Evolutionary conservation across 2,329 filamentous ascomycete species (phyloP), one percentile per base, ranked within the genome.

Genomic region (Sclerotinia spermophila): DNA sequence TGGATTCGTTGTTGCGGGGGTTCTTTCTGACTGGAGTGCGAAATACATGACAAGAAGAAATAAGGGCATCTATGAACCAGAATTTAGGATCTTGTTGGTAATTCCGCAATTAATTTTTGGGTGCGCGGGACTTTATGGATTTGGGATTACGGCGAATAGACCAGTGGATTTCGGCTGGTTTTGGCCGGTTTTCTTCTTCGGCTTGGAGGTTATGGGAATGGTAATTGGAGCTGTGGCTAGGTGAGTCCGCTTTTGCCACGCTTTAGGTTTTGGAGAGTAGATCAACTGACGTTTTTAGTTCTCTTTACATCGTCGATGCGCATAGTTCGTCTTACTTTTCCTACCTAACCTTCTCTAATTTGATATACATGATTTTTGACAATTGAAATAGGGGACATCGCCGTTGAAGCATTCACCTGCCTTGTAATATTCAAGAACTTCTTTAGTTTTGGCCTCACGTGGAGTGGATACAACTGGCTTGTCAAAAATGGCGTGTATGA

Each of bases 371-470:
- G 19, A 44, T 58, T 24, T 13, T 44, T 58, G 5, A 67, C 51
- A 48, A 21, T 13, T 24, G 24, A 48, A 42, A 61, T n/a, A 92
- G 90, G 90, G 11, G 90, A 95, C 73, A 88, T 97, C 70, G 89
- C 92, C 1, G 88, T 97, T 62, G 94, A 97, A 81, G 92, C 90
- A 10, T 97, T 97, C 79, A 97, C 94, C 0, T 92, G 93, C 81
- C 87, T 96, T 79, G 86, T 97, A 74, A 90, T 97, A 68, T 97
- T 97, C 85, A 97, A 97, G 82, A 97, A 97, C 81, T 86, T 97
- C 73, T 97, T 97, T 82, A 92, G 90, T 73, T 97, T 96, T 77
- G 88, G 89, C 10, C 83, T 97, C 70, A 97, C 94, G 0, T 96
- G 90, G 79, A 91, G 88, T 75, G 93, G 93, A 1, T 97, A 93